These are phyloP conservation scores for Gentiana straminea DNA, from an alignment of 257 asterid genomes.

Conservation along the genomic window DNA sequence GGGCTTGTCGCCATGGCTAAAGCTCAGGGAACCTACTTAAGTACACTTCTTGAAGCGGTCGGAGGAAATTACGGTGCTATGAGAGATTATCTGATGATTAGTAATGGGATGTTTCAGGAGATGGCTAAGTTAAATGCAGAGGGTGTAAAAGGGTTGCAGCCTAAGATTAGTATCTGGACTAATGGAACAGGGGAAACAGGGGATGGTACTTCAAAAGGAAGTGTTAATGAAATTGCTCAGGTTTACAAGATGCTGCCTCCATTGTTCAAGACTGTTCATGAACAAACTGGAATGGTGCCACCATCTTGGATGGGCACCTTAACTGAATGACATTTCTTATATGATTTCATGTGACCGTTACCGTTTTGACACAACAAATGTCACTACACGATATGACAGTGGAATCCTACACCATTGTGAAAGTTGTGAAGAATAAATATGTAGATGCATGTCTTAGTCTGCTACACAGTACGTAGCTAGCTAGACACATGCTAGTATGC, in stretches of 20 bases:
- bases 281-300: conserved; percentile 65
- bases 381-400: too few relatives aligned
- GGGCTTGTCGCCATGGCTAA: conserved; percentile 48
- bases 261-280: conserved; percentile 46
- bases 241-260: conserved; percentile 61
- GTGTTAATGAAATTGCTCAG: conserved; percentile 45
- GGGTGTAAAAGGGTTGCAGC: conserved; percentile 48
- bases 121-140: conserved; percentile 51
- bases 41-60: conserved; percentile 32
- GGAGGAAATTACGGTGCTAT: conserved; percentile 47
- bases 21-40: conserved; percentile 49
- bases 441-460: too few relatives aligned
- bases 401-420: too few relatives aligned
- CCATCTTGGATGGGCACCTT: conserved; percentile 56
- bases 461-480: too few relatives aligned
- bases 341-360: too few relatives aligned
- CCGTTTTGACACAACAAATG: too few relatives aligned
- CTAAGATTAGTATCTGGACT: conserved; percentile 62
- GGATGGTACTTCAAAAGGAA: conserved; percentile 10
- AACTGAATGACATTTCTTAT: not conserved
- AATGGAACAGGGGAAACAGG: conserved; percentile 7
- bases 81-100: conserved; percentile 58
- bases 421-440: too few relatives aligned
- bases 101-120: conserved; percentile 41
- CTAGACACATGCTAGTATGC: too few relatives aligned